phyloP scores from a whole-genome alignment of 768 basidiomycete species.

The Botryobasidium botryosum region DNA sequence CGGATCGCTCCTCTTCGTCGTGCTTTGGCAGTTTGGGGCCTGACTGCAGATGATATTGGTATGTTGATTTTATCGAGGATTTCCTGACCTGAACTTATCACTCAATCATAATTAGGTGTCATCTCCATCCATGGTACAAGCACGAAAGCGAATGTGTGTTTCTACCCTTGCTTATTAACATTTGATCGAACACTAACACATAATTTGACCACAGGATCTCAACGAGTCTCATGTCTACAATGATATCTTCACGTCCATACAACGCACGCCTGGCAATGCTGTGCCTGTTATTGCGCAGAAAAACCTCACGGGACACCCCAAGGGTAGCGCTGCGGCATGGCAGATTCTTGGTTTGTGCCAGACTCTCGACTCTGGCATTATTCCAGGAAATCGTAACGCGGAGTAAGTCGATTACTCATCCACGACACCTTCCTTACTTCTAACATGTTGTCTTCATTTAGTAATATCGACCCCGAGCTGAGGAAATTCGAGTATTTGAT shows the following conservation, averaged over 20 bases:
- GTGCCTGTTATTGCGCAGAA: constrained; percentile 96
- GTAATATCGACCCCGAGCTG: constrained; percentile 89
- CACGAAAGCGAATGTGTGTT: constrained; percentile 57
- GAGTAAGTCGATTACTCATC: constrained; percentile 46
- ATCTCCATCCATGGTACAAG: constrained; percentile 83
- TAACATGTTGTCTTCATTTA: constrained; percentile 19
- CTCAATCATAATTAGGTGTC: no score
- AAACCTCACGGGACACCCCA: constrained; percentile 90
- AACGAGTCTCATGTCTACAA: constrained; percentile 98
- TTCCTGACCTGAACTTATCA: no score
- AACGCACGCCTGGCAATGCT: constrained; percentile 88
- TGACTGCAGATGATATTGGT: constrained; percentile 81
- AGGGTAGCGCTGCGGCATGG: constrained; percentile 99
- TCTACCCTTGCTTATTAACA: background rate
- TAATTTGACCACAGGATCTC: constrained; percentile 45
- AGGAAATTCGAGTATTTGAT: constrained; percentile 77
- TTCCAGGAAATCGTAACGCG: constrained; percentile 92
- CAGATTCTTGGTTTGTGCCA: constrained; percentile 87
- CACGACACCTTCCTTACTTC: constrained; percentile 4
- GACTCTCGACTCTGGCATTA: constrained; percentile 62
- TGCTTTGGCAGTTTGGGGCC: constrained; percentile 91
- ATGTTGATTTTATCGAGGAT: constrained; percentile 16
- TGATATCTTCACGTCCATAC: constrained; percentile 74
- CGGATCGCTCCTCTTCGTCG: constrained; percentile 82
- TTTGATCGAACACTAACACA: constrained; percentile 4